Conservation (phyloP, 1,284 basidiomycete species). For the Leccinum griseonigrum region DNA sequence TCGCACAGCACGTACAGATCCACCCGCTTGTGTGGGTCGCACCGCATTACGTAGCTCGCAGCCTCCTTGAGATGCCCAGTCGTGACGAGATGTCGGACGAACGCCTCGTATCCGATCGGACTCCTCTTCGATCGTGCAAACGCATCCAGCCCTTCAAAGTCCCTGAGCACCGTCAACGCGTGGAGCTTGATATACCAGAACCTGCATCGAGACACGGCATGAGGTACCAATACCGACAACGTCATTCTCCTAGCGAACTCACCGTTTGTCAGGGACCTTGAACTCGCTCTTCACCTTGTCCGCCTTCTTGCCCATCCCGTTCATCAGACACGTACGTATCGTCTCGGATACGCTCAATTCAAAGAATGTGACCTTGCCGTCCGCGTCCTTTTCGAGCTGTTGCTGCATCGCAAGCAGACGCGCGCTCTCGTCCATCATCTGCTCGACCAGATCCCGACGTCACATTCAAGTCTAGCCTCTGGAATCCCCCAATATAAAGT, state of each 20-base stretch:
- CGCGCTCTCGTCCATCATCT: slow-evolving; percentile 90
- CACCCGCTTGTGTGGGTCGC: slow-evolving; percentile 78
- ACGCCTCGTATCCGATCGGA: slow-evolving; percentile 94
- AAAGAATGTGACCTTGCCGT: slow-evolving; percentile 73
- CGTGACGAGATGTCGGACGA: slow-evolving; percentile 78
- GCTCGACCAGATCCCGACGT: background rate
- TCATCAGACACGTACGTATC: slow-evolving; percentile 71
- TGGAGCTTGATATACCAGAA: slow-evolving; percentile 93
- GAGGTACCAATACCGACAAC: slow-evolving; percentile 1
- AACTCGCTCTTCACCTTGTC: slow-evolving; percentile 86
- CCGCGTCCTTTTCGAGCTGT: slow-evolving; percentile 82
- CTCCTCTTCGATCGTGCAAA: slow-evolving; percentile 86
- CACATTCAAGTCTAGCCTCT: background rate
- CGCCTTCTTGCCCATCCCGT: slow-evolving; percentile 80
- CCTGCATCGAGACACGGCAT: slow-evolving; percentile 37
- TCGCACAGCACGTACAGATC: slow-evolving; percentile 87
- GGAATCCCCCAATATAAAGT: background rate
- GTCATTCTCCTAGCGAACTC: background rate
- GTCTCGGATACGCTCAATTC: slow-evolving; percentile 84
- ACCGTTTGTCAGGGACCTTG: slow-evolving; percentile 91
- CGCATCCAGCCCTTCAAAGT: slow-evolving; percentile 81
- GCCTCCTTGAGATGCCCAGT: slow-evolving; percentile 76
- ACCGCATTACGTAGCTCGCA: slow-evolving; percentile 70
- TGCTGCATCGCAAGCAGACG: slow-evolving; percentile 80
- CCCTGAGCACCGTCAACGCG: slow-evolving; percentile 70